Evolutionary conservation across 2,329 filamentous ascomycete genomes (phyloP), one percentile per base, ranked within the genome.

Genomic region (Balansia obtecta): DNA sequence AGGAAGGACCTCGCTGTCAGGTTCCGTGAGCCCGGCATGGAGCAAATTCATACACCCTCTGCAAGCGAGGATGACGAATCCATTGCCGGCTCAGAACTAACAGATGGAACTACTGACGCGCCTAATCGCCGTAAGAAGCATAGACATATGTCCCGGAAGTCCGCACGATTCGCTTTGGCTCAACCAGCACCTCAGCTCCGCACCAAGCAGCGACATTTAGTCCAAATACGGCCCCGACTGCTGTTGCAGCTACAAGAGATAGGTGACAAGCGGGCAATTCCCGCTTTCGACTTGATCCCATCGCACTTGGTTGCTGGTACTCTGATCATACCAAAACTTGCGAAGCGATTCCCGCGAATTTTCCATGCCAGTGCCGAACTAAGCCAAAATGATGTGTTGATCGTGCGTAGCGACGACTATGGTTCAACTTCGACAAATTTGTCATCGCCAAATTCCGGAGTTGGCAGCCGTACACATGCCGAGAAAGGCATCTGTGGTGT

Each of bases 281-380:
- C 86, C 1, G 76, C 79, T 4, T 80, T 87, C 55, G 86, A 91
- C 57, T 78, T 88, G n/a, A 75, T 88, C 41, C 84, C 85, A 0
- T 80, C 82, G 2, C 78, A 77, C n/a, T 70, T 77, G 13, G 69
- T 84, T 40, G 68, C 75, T 44, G 67, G 76, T 53, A 68, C 74
- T 48, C 71, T 74, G 55, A 80, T 79, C 51, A 73, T 81, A 20
- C 76, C 81, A 6, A 72, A 74, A 16, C 66, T 86, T 22, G 71
- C 75, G 2, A 77, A 79, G 59, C 74, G 74, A 7, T 83, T 83
- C 54, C 80, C 83, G 0, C 75, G 77, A 7, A 72, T 86, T 46
- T 83, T 86, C 58, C 73, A 76, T 48, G 75, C 76, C 20, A 81
- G 80, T 58, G 77, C 79, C 44, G 74, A 80, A 50, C 68, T 90